Base-by-base conservation (phyloP, 352 stramenopile genomes). In the Pythium phragmiticola region DNA sequence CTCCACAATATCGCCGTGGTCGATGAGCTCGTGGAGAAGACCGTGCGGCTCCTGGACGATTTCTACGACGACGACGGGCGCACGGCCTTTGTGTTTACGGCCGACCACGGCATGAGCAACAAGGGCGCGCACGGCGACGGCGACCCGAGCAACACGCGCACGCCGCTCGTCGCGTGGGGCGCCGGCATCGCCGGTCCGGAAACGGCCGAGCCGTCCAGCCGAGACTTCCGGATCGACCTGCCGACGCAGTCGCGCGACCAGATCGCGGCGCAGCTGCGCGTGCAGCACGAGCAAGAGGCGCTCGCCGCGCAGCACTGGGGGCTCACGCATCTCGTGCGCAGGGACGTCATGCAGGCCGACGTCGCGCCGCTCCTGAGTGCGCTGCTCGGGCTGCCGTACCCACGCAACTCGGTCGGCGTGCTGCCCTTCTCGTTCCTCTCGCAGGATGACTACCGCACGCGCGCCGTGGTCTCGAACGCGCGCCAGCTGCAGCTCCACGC, bases 1-100 rank as follows among this genome's bases (percentile, higher is more conserved):
- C 64, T 93, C n/a, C 69, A 85, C 39, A 95, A 95, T 66, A 92
- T 94, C 55, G 84, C 80, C 17, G 69, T 92, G 6, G 85, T 95
- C 34, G 87, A 95, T 65, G 78, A 86, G 49, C 50, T 92, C 7
- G 84, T 94, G 7, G 78, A 90, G 49, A 83, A 84, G 42, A 80
- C 76, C 3, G 51, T 82, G 42, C 64, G 62, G 0, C 60, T 90
- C 37, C 55, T 92, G 14, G 80, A 92, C 43, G 80, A 86, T 9
- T 91, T 88, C 51, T 90, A 85, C 58, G 72, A 73, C 47, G 72
- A 85, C 21, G 87, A 94, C 66, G 77, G 70, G 52, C 62, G 66
- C 12, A 95, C 87, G 3, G 78, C 87, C 11, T 95, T 88, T 51
- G 75, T 95, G 28, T 94, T 95, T 65, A 95, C 76, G 5, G 85